Conservation (phyloP, 345 rosid genomes). For the Brassica cretica region DNA sequence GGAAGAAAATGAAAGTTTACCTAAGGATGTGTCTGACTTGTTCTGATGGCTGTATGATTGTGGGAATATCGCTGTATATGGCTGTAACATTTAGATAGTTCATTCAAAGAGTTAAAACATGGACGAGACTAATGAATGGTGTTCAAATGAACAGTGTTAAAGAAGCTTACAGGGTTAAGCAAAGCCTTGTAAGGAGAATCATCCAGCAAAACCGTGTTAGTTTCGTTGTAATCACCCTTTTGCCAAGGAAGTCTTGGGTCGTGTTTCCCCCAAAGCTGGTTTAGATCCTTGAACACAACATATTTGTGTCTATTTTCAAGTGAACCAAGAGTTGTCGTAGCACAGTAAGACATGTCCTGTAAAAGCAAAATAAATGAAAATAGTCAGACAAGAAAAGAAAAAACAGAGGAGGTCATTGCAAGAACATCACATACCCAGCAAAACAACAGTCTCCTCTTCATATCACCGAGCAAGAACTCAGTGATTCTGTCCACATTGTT, state of each 20-base stretch:
- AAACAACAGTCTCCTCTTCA: conserved; percentile 72
- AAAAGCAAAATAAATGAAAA: conserved; percentile 1
- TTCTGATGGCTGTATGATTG: conserved; percentile 54
- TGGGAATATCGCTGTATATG: conserved; percentile 75
- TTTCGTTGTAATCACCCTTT: conserved; percentile 60
- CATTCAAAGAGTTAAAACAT: not conserved
- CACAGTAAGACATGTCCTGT: conserved; percentile 77
- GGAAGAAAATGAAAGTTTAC: conserved; percentile 37
- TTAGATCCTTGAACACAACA: conserved; percentile 76
- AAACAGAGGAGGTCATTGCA: conserved; percentile 5
- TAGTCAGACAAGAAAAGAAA: not conserved
- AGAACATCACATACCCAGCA: conserved; percentile 65
- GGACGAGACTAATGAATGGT: not conserved
- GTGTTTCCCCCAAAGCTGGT: conserved; percentile 65
- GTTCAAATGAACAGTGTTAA: not conserved
- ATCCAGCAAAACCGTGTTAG: conserved; percentile 77
- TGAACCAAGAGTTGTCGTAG: conserved; percentile 48
- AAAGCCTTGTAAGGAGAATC: conserved; percentile 95
- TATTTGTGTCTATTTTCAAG: conserved; percentile 70
- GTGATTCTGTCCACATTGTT: conserved; percentile 55
- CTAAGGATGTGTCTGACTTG: conserved; percentile 57
- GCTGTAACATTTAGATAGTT: conserved; percentile 41
- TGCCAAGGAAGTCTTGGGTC: conserved; percentile 70
- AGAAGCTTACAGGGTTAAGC: conserved; percentile 83
- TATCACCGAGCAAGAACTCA: conserved; percentile 68